These are phyloP conservation scores for Sclerotinia minor DNA, from an alignment of 2,329 filamentous ascomycete genomes.

Conservation along the genomic window DNA sequence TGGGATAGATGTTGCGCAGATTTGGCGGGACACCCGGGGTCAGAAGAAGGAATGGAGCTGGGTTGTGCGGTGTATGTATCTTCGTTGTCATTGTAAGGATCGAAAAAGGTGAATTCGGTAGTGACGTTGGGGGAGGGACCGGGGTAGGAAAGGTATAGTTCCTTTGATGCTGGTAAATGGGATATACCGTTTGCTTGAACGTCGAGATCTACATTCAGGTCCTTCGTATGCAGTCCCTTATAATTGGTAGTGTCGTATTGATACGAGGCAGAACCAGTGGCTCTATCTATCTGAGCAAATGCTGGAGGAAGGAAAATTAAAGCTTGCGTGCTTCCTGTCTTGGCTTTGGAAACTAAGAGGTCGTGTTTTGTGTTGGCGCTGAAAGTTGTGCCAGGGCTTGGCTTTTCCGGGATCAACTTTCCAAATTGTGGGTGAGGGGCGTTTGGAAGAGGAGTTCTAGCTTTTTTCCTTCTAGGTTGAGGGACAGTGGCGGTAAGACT, in stretches of 20 bases:
- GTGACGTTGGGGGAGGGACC: not conserved
- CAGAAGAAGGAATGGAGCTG: too few species aligned
- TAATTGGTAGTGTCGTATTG: not conserved
- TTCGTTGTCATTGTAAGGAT: not conserved
- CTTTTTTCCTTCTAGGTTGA: not conserved
- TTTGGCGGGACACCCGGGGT: too few species aligned
- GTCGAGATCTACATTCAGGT: not conserved
- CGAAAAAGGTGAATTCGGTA: not conserved
- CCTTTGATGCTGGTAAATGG: too few species aligned
- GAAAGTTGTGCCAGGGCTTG: not conserved
- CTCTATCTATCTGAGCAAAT: not conserved
- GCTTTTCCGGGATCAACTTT: not conserved
- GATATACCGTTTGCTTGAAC: too few species aligned
- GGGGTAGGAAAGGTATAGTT: not conserved
- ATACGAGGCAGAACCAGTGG: not conserved
- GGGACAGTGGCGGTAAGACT: not conserved
- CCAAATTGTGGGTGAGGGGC: not conserved
- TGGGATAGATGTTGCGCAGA: not conserved
- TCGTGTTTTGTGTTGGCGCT: not conserved
- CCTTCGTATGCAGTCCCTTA: not conserved
- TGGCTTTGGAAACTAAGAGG: not conserved
- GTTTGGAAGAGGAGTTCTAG: not conserved
- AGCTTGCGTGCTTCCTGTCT: not conserved
- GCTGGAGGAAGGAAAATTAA: too few species aligned
- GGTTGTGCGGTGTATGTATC: not conserved